Percentiles rank a stretch among this genome's conserved stretches.
Conservation (phyloP, 2,329 filamentous ascomycete genomes). For the Colletotrichum falcatum region DNA sequence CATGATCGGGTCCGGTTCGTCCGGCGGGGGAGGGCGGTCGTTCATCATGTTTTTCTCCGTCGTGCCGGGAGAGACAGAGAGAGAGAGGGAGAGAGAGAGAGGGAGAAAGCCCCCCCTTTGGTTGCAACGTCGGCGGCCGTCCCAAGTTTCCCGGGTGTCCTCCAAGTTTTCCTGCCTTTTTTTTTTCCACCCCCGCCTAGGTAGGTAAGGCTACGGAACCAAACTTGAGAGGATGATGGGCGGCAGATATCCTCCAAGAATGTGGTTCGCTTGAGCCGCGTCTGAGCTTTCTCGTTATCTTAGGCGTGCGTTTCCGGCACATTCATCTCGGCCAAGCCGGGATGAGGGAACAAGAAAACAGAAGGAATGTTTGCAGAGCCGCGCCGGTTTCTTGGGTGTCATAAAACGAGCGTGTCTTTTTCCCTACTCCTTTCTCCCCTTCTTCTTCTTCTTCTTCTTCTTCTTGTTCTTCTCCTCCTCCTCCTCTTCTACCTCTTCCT, state of each 20-base stretch:
- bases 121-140: too few relatives aligned
- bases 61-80: background rate
- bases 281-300: background rate
- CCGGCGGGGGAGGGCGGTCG: constrained; percentile 32
- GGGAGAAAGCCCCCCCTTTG: too few relatives aligned
- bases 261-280: background rate
- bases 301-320: constrained; percentile 20
- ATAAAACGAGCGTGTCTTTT: constrained; percentile 15
- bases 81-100: too few relatives aligned
- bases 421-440: background rate
- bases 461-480: too few relatives aligned
- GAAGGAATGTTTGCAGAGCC: background rate
- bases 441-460: too few relatives aligned
- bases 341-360: background rate
- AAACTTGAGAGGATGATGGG: background rate
- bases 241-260: background rate
- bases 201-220: background rate
- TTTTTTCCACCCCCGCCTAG: background rate
- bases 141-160: too few relatives aligned
- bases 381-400: background rate
- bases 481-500: background rate
- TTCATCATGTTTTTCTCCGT: background rate
- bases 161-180: background rate
- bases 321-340: constrained; percentile 24
- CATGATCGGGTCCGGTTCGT: constrained; percentile 33